Conservation (phyloP, 2,329 filamentous ascomycete genomes). For the Aulographum hederae region DNA sequence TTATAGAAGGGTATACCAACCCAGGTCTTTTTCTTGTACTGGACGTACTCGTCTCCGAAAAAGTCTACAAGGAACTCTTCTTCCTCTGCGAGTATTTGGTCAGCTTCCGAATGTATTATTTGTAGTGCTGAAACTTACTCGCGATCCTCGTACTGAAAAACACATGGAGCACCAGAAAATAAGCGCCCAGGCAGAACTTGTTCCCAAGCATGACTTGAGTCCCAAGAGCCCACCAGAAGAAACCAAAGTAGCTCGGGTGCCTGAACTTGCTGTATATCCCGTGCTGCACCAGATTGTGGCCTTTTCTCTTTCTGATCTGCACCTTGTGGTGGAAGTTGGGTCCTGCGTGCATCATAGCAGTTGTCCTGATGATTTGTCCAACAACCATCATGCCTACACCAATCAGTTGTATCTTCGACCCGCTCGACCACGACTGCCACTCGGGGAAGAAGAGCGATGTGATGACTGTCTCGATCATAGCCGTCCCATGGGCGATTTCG, state of each 20-base stretch:
- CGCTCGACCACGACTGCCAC: slow-evolving; percentile 23
- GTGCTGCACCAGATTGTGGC: slow-evolving; percentile 64
- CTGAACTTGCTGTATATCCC: slow-evolving; percentile 62
- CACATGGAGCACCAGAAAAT: slow-evolving; percentile 58
- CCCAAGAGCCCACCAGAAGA: slow-evolving; percentile 96
- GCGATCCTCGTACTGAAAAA: slow-evolving; percentile 65
- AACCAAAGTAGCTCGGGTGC: slow-evolving; percentile 92
- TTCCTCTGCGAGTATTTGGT: slow-evolving; percentile 35
- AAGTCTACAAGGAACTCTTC: slow-evolving; percentile 62
- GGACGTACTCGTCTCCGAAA: slow-evolving; percentile 65
- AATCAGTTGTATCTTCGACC: slow-evolving; percentile 17
- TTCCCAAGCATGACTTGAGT: slow-evolving; percentile 87
- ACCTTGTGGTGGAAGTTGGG: slow-evolving; percentile 80
- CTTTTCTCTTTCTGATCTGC: slow-evolving; percentile 47
- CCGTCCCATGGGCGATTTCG: slow-evolving; percentile 61
- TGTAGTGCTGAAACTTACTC: slow-evolving; percentile 25
- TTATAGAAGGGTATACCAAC: slow-evolving; percentile 76
- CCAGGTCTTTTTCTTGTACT: slow-evolving; percentile 51
- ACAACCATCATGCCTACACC: slow-evolving; percentile 46
- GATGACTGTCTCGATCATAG: slow-evolving; percentile 53
- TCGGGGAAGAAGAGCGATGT: slow-evolving; percentile 36
- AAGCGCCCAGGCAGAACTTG: slow-evolving; percentile 54
- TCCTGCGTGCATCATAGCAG: slow-evolving; percentile 78
- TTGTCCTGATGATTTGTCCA: slow-evolving; percentile 60
- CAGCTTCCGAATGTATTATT: neutral